Evolutionary conservation across 148 eudicot species (phyloP).

Genomic region (Tetragonia tetragonoides): DNA sequence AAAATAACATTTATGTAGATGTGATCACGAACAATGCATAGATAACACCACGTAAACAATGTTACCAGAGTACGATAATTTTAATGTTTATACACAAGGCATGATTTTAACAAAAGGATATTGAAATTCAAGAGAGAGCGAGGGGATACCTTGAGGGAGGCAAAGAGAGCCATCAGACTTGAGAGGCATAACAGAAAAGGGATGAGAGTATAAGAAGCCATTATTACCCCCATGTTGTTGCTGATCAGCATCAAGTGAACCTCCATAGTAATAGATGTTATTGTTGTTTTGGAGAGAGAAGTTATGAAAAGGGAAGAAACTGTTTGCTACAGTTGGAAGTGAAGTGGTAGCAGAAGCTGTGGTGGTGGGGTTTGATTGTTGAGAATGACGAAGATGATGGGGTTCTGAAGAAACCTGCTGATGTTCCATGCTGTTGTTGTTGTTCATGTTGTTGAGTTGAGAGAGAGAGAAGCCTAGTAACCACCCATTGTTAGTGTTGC

Average conservation of each 20-base stretch:
- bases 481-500: slow-evolving; percentile 30
- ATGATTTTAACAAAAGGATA: not conserved
- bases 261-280: slow-evolving; percentile 41
- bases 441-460: slow-evolving; percentile 27
- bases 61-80: too few relatives aligned
- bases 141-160: slow-evolving; percentile 58
- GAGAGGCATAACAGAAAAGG: slow-evolving; percentile 77
- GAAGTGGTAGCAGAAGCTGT: slow-evolving; percentile 27
- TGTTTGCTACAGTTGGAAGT: slow-evolving; percentile 17
- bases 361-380: slow-evolving; percentile 12
- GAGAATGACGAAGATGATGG: slow-evolving; percentile 20
- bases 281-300: slow-evolving; percentile 20
- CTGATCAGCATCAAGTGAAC: slow-evolving; percentile 33
- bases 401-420: slow-evolving; percentile 30
- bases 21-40: too few relatives aligned
- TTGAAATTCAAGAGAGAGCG: not conserved
- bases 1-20: too few relatives aligned
- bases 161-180: slow-evolving; percentile 89
- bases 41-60: too few relatives aligned
- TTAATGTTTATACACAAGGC: too few relatives aligned
- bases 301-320: slow-evolving; percentile 27
- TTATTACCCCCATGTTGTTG: not conserved
- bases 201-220: slow-evolving; percentile 30
- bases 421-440: slow-evolving; percentile 2
- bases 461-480: slow-evolving; percentile 49